Conservation (phyloP, 148 eudicot genomes). For the Fagopyrum esculentum region DNA sequence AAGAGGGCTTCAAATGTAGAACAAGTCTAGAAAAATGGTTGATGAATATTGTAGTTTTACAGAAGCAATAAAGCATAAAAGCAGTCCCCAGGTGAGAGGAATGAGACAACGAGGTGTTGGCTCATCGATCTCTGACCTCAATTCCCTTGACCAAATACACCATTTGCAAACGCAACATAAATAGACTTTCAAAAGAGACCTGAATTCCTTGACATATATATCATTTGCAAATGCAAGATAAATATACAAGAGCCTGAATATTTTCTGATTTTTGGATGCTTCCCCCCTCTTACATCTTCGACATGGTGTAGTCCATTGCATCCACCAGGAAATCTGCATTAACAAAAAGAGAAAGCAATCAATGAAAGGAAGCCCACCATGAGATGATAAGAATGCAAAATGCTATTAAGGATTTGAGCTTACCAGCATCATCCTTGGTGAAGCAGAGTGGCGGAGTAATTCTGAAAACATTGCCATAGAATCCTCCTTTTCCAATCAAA, state of each 20-base stretch:
- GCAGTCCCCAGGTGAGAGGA: background rate
- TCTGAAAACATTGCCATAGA: constrained; percentile 86
- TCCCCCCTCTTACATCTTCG: constrained; percentile 29
- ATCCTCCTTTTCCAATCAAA: constrained; percentile 92
- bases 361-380: background rate
- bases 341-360: background rate
- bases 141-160: background rate
- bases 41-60: background rate
- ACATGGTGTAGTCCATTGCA: constrained; percentile 34
- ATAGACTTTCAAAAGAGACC: background rate
- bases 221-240: background rate
- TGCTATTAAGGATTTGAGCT: background rate
- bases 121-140: constrained; percentile 25
- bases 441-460: constrained; percentile 97
- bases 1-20: background rate
- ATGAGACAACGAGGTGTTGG: constrained; percentile 81
- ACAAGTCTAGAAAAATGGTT: background rate
- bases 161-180: background rate
- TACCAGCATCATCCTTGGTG: constrained; percentile 94
- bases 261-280: constrained; percentile 6
- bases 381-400: background rate
- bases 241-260: background rate
- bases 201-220: constrained; percentile 12
- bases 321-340: constrained; percentile 32
- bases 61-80: background rate